Base-by-base conservation (phyloP, 805 yeast species). In the Saturnispora sanitii region DNA sequence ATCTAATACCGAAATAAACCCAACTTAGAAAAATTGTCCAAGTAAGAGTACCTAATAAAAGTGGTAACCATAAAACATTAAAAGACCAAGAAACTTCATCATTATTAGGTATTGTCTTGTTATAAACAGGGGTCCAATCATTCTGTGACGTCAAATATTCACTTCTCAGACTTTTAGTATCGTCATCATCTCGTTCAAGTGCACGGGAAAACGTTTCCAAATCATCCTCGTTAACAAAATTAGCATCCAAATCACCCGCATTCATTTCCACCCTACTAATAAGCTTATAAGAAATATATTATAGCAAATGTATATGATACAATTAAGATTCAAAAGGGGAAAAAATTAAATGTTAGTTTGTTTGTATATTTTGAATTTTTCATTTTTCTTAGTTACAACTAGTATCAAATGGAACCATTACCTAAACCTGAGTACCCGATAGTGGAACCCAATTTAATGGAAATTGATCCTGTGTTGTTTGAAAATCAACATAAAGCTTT, bases 61-160 rank as follows among this genome's bases (percentile, higher is more conserved):
- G 56, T 0, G 92, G 94, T 72, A 81, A 82, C 33, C 92, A 60
- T 21, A 82, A 61, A 1, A 82, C 30, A 33, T 59, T 57, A 48
- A 70, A 75, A 0, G 75, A 50, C 38, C 50, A 34, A 9, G 57
- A 54, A 16, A 46, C 38, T 15, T 49, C 54, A 17, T 50, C 58
- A 18, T 11, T 16, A 15, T 15, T 16, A 11, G 40, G 17, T 21
- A 17, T 29, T 52, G 42, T 61, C 49, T 41, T 43, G 22, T 50
- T 50, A 33, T 65, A 58, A 4, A 70, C 56, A 0, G 75, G 75
- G 0, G 61, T 59, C 75, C 75, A 70, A 46, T 70, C 75, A 39
- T 61, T 63, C 43, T 59, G 60, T 0, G 75, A 68, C 1, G 62
- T 45, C 23, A 70, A 68, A 2, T 46, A 43, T 21, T 41, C 45